A percentile compares a stretch with the other conserved stretches of the same genome.
These are phyloP conservation scores for Paraphoma chrysanthemicola DNA, from an alignment of 2,329 filamentous ascomycete species.

Conservation along the genomic window DNA sequence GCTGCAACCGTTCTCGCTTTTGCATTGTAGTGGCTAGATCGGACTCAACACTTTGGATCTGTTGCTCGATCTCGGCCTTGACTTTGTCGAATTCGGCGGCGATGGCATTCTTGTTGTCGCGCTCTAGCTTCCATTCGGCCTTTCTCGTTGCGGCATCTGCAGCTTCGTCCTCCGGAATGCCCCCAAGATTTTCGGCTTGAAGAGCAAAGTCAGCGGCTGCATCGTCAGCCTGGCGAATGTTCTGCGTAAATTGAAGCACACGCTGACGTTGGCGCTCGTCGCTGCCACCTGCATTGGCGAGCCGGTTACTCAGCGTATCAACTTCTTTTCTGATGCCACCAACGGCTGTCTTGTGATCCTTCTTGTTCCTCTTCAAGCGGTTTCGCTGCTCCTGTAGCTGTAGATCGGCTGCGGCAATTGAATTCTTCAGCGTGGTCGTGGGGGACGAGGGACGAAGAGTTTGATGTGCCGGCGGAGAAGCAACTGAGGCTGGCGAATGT, in stretches of 20 bases:
- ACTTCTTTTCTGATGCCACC: slow-evolving; percentile 76
- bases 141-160: slow-evolving; percentile 64
- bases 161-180: slow-evolving; percentile 68
- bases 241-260: slow-evolving; percentile 75
- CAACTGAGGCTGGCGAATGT: slow-evolving; percentile 34
- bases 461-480: slow-evolving; percentile 62
- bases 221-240: slow-evolving; percentile 73
- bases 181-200: slow-evolving; percentile 70
- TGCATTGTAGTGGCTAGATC: slow-evolving; percentile 69
- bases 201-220: slow-evolving; percentile 63
- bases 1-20: slow-evolving; percentile 75
- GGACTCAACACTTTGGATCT: slow-evolving; percentile 67
- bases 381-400: slow-evolving; percentile 74
- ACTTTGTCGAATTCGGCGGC: slow-evolving; percentile 66
- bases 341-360: slow-evolving; percentile 75
- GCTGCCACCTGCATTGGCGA: slow-evolving; percentile 71
- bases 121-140: slow-evolving; percentile 64
- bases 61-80: slow-evolving; percentile 68
- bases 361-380: slow-evolving; percentile 73
- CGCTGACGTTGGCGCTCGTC: slow-evolving; percentile 80
- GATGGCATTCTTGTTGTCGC: slow-evolving; percentile 58
- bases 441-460: slow-evolving; percentile 77
- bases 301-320: slow-evolving; percentile 70
- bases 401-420: slow-evolving; percentile 74
- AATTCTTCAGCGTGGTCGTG: slow-evolving; percentile 76